Conservation (phyloP, 345 rosid genomes). For the Jatropha curcas region DNA sequence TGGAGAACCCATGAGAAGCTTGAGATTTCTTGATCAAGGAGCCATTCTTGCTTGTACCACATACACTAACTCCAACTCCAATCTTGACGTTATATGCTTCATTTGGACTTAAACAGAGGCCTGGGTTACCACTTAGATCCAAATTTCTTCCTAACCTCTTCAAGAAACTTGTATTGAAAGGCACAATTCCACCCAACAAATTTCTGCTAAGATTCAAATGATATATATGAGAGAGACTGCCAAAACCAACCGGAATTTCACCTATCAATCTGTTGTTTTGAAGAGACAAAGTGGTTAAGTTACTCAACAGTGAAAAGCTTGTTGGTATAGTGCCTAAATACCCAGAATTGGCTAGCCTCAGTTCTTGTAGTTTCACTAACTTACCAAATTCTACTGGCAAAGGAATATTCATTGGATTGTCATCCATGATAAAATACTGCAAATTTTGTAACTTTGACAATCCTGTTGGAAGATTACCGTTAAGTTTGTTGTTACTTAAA, state of each 20-base stretch:
- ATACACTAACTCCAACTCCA: constrained; percentile 50
- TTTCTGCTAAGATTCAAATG: constrained; percentile 83
- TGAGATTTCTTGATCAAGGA: constrained; percentile 44
- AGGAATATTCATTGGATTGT: constrained; percentile 65
- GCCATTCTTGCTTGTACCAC: constrained; percentile 51
- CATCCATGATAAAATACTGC: constrained; percentile 86
- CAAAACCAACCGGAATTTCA: constrained; percentile 58
- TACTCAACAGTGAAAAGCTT: constrained; percentile 51
- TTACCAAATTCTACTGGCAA: constrained; percentile 63
- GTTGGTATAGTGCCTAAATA: constrained; percentile 67
- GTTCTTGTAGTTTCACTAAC: constrained; percentile 65
- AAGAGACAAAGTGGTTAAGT: constrained; percentile 74
- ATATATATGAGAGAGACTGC: constrained; percentile 52
- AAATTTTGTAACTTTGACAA: constrained; percentile 55
- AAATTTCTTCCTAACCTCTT: constrained; percentile 68
- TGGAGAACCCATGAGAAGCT: constrained; percentile 33
- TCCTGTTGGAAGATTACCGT: constrained; percentile 60
- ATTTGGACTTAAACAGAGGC: constrained; percentile 68
- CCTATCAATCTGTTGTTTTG: constrained; percentile 76
- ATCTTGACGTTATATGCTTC: constrained; percentile 58
- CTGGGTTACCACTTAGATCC: constrained; percentile 80
- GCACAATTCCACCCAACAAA: constrained; percentile 62
- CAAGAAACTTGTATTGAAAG: constrained; percentile 64
- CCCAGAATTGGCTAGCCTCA: constrained; percentile 75
- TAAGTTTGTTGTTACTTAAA: constrained; percentile 65